Base-by-base conservation (phyloP, 2,329 filamentous ascomycete species). In the Cladosporium cucumerinum region DNA sequence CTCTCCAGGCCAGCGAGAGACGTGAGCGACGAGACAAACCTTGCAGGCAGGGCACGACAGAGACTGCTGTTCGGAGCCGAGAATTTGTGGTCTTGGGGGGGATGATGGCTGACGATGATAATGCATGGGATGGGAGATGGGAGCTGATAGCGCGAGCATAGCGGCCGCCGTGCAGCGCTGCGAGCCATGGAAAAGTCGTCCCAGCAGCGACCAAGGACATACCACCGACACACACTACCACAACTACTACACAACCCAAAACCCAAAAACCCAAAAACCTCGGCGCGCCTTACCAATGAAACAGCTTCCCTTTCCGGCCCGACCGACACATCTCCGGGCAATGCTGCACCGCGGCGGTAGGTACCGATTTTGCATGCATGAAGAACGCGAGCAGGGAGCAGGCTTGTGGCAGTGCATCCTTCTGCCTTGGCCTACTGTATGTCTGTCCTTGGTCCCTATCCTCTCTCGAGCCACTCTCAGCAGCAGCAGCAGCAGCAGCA, bases 81-180 rank as follows among this genome's bases (percentile, higher is more conserved):
- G 23, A 46, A 46, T 21, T n/a, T 21, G 39, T 18, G 36, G 36
- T 43, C 32, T 34, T 34, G 32, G 32, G 39, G 39, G n/a, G 21
- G n/a, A 46, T 46, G 39, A 43, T 43, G 36, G 36, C 39, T 46
- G 39, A 21, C n/a, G 39, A 21, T 46, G 39, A 21, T 39, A 16
- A 18, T 46, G 39, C 39, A 43, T 43, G 36, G 18, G 36, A 43
- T 43, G 36, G 12, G 36, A 52, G 36, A 43, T 43, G 36, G 12
- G 36, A 52, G 8, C 12, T 28, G 23, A 52, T 52, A 52, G 49
- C 23, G 46, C 46, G 49, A 57, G 21, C 2, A 25, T 36, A 57
- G 52, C 52, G 52, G 52, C 52, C 52, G 52, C 21, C 32, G 52
- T 30, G 52, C 52, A 34, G 52, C 52, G 21, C 21, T n/a, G 52